Evolutionary conservation across 2,329 filamentous ascomycete genomes (phyloP).

Genomic region (Diplocarpon mali): DNA sequence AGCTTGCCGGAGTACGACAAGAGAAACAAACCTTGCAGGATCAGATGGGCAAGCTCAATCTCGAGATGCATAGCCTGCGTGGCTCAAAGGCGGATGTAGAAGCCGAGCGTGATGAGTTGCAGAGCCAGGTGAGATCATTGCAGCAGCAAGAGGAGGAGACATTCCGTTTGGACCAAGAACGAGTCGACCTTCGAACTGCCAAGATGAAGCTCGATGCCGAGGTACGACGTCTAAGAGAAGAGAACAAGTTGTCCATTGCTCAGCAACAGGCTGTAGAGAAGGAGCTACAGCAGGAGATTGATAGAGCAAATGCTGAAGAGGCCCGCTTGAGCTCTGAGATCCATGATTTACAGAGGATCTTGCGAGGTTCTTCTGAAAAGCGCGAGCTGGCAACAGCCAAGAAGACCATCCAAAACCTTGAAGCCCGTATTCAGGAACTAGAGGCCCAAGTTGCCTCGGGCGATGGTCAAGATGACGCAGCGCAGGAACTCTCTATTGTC

Average conservation of each 20-base stretch:
- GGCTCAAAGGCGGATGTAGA: slow-evolving; percentile 45
- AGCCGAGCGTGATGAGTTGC: slow-evolving; percentile 56
- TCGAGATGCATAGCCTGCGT: slow-evolving; percentile 49
- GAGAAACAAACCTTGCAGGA: slow-evolving; percentile 56
- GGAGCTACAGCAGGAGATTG: slow-evolving; percentile 54
- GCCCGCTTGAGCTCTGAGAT: slow-evolving; percentile 47
- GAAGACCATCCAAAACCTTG: slow-evolving; percentile 53
- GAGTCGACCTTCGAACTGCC: slow-evolving; percentile 54
- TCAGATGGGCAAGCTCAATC: slow-evolving; percentile 45
- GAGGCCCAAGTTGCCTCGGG: slow-evolving; percentile 30
- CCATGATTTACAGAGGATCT: slow-evolving; percentile 37
- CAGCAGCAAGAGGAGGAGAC: slow-evolving; percentile 46
- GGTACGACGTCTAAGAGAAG: slow-evolving; percentile 51
- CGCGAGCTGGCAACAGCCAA: slow-evolving; percentile 39
- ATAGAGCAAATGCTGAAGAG: slow-evolving; percentile 55
- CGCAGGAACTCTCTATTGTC: slow-evolving; percentile 46
- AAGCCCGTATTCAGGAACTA: slow-evolving; percentile 40
- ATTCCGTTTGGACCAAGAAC: slow-evolving; percentile 55
- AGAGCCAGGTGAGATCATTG: slow-evolving; percentile 45
- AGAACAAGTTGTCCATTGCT: slow-evolving; percentile 45
- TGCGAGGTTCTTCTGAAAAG: slow-evolving; percentile 29
- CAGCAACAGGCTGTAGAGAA: slow-evolving; percentile 49
- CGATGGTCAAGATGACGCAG: slow-evolving; percentile 32
- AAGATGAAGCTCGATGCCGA: slow-evolving; percentile 59
- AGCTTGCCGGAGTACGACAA: slow-evolving; percentile 42